A percentile compares a stretch with the other conserved stretches of the same genome.
Conservation (phyloP, 192 early-diverging fungal species). For the Umbelopsis vinacea region DNA sequence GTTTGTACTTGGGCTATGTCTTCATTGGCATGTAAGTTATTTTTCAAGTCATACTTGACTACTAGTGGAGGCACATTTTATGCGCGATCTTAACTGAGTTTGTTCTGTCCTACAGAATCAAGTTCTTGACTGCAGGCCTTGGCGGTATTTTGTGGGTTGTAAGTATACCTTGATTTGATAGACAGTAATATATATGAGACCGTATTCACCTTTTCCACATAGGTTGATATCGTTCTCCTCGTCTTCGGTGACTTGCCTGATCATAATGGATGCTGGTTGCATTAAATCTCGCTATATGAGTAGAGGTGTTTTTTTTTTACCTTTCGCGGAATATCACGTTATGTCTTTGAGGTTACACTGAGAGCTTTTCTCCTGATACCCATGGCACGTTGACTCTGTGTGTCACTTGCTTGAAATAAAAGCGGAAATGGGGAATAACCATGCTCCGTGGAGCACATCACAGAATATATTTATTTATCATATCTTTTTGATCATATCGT, state of each 20-base stretch:
- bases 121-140: slow-evolving; percentile 15
- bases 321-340: not conserved
- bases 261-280: slow-evolving; percentile 41
- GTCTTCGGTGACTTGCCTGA: slow-evolving; percentile 42
- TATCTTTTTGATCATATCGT: no score
- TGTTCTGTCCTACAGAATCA: slow-evolving; percentile 13
- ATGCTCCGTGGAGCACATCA: no score
- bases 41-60: not conserved
- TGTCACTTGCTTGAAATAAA: no score
- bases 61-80: not conserved
- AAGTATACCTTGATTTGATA: not conserved
- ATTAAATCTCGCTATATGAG: slow-evolving; percentile 3
- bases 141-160: slow-evolving; percentile 16
- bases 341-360: not conserved
- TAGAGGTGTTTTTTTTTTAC: no score
- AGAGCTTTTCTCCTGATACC: not conserved
- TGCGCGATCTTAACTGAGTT: not conserved
- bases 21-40: slow-evolving; percentile 32
- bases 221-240: slow-evolving; percentile 42
- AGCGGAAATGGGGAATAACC: no score
- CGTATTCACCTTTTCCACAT: not conserved
- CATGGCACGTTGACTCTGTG: not conserved
- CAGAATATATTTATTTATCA: no score
- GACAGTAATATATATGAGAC: no score
- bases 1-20: slow-evolving; percentile 59